Conservation (phyloP, 768 basidiomycete species). For the Pholiota conissans region DNA sequence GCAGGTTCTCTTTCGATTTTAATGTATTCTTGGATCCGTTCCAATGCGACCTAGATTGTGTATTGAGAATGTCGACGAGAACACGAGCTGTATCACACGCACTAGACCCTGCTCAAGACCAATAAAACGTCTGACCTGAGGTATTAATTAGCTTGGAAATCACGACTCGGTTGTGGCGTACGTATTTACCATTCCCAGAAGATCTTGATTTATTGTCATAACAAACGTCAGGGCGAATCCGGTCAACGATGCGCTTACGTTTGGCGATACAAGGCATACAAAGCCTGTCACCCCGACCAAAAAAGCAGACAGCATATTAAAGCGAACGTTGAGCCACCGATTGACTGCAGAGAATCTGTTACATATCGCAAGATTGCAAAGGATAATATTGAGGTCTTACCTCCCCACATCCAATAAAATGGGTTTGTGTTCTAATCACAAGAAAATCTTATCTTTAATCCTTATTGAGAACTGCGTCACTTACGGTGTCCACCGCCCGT, state of each 20-base stretch:
- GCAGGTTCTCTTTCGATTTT: constrained; percentile 74
- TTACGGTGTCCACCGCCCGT: constrained; percentile 74
- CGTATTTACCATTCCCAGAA: constrained; percentile 60
- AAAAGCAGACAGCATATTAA: constrained; percentile 74
- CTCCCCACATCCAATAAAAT: constrained; percentile 91
- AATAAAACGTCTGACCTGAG: constrained; percentile 74
- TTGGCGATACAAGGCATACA: constrained; percentile 64
- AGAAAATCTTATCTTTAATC: neutral
- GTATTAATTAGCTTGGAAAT: neutral
- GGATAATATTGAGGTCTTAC: constrained; percentile 34
- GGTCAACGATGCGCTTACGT: constrained; percentile 76
- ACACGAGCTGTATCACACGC: constrained; percentile 6
- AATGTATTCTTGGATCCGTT: constrained; percentile 90
- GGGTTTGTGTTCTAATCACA: constrained; percentile 60
- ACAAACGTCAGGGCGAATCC: constrained; percentile 89
- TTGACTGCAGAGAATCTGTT: constrained; percentile 55
- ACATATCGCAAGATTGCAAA: no score
- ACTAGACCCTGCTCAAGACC: constrained; percentile 93
- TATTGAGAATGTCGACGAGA: neutral
- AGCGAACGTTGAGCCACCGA: constrained; percentile 87
- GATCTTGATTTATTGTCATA: constrained; percentile 68
- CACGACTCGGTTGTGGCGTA: no score
- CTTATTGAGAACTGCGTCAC: constrained; percentile 20
- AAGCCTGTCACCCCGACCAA: constrained; percentile 74
- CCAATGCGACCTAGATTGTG: constrained; percentile 64